Base-by-base conservation (phyloP, 441 rosid genomes). In the Eruca vesicaria region DNA sequence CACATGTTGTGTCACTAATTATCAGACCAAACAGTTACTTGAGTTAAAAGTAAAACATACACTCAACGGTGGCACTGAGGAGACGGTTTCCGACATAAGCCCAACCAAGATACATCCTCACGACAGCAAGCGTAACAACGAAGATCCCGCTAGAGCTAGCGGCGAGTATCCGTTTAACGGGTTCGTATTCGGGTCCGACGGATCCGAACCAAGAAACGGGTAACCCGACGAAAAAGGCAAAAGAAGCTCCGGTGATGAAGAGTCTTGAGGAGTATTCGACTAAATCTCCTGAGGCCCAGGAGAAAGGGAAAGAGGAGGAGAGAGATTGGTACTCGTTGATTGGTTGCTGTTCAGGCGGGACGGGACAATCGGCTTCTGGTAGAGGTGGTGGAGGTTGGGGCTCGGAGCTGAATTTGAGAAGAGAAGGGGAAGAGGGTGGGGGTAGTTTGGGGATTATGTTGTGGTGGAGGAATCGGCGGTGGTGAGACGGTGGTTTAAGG, bases 81-180 rank as follows among this genome's bases (percentile, higher is more conserved):
- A 94, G 80, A 8, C 97, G 91, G 68, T 92, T 95, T 33, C 99
- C 96, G 53, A 95, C 98, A 68, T 92, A 92, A 75, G 98, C 97
- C 99, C 99, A 92, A 66, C 98, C 99, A 50, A 94, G 84, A 75
- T 90, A 94, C 97, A 94, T 94, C 82, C 97, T 88, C 12, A 92
- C 84, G 26, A 89, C 98, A 18, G 91, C 90, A 35, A 94, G 82
- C 15, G 96, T 92, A 11, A 89, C 96, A 19, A 87, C 88, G 50
- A 92, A 66, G 31, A 94, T 63, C 76, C 99, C 99, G 59, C 99
- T 92, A 1, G 97, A 87, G 68, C 77, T 75, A 0, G 90, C 93
- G 0, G 87, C 86, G 23, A 92, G 82, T 48, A 89, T 31, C 60
- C 84, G 82, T 73, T 79, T 88, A 62, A 85, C 11, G 6, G 97